These are phyloP conservation scores for Chloranthus sessilifolius DNA, from an alignment of 164 flowering plant species.

Conservation along the genomic window DNA sequence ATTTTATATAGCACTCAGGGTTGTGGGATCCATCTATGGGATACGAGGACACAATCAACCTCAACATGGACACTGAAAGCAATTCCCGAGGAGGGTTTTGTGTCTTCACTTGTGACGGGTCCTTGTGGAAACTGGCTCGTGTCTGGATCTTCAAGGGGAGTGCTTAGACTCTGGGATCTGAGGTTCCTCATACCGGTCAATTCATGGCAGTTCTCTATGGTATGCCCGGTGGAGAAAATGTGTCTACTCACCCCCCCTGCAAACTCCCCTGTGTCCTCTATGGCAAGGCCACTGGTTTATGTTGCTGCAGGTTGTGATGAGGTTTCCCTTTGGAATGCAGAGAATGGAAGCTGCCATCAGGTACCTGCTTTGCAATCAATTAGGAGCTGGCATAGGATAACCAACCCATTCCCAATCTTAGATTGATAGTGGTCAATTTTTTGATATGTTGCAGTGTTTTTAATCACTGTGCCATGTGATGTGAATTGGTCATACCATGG, in stretches of 20 bases:
- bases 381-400: too few relatives aligned
- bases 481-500: too few relatives aligned
- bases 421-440: too few relatives aligned
- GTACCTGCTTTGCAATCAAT: too few relatives aligned
- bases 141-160: slow-evolving; percentile 96
- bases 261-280: slow-evolving; percentile 42
- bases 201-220: slow-evolving; percentile 73
- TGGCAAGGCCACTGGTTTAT: slow-evolving; percentile 83
- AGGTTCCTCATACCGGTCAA: slow-evolving; percentile 92
- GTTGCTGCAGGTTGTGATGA: slow-evolving; percentile 97
- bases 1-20: slow-evolving; percentile 85
- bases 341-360: slow-evolving; percentile 98
- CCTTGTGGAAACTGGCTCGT: slow-evolving; percentile 97
- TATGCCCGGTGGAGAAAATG: slow-evolving; percentile 85
- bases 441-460: too few relatives aligned
- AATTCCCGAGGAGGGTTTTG: slow-evolving; percentile 80
- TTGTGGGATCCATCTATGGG: slow-evolving; percentile 94
- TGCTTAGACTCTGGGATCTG: slow-evolving; percentile 94
- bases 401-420: too few relatives aligned
- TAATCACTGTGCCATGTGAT: too few relatives aligned
- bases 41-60: slow-evolving; percentile 50
- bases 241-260: slow-evolving; percentile 73
- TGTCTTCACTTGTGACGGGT: slow-evolving; percentile 68
- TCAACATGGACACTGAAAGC: slow-evolving; percentile 61
- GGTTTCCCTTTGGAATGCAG: slow-evolving; percentile 98